A percentile compares a stretch with the other conserved stretches of the same genome.
Conservation (phyloP, 1,284 basidiomycete species). For the Boletus mariae region DNA sequence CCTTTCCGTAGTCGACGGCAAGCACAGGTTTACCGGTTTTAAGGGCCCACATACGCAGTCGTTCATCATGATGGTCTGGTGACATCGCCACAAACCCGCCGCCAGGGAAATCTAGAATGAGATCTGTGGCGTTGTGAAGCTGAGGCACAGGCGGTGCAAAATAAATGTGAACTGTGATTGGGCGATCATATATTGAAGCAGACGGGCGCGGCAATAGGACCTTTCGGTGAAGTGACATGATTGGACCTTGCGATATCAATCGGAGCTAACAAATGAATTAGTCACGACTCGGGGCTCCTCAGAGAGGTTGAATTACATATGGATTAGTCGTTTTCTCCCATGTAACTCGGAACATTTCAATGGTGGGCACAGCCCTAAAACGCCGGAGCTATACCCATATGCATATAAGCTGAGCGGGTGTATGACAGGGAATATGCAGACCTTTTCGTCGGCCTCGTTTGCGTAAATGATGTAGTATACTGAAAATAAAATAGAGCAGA, state of each 20-base stretch:
- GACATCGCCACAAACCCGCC: constrained; percentile 96
- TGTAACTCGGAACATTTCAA: constrained; percentile 91
- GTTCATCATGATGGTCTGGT: constrained; percentile 93
- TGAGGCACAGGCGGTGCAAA: constrained; percentile 72
- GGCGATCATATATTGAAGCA: constrained; percentile 72
- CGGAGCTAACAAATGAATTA: constrained; percentile 52
- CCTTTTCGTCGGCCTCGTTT: constrained; percentile 92
- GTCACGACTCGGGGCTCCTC: constrained; percentile 8
- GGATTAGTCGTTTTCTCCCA: constrained; percentile 98
- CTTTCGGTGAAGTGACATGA: constrained; percentile 67
- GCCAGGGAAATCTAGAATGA: constrained; percentile 91
- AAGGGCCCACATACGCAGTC: constrained; percentile 84
- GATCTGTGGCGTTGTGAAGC: constrained; percentile 67
- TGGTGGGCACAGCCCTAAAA: constrained; percentile 88
- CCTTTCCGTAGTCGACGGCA: constrained; percentile 92
- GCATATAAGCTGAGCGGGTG: neutral
- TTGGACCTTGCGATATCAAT: constrained; percentile 56
- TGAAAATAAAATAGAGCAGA: constrained; percentile 82
- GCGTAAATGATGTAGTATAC: constrained; percentile 93
- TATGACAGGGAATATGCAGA: constrained; percentile 31
- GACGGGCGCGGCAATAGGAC: constrained; percentile 80
- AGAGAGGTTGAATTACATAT: constrained; percentile 52
- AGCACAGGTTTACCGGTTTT: constrained; percentile 79
- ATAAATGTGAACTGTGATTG: constrained; percentile 83
- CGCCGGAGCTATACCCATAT: constrained; percentile 67